Base-by-base conservation (phyloP, 768 basidiomycete genomes). In the Atractiella rhizophila region DNA sequence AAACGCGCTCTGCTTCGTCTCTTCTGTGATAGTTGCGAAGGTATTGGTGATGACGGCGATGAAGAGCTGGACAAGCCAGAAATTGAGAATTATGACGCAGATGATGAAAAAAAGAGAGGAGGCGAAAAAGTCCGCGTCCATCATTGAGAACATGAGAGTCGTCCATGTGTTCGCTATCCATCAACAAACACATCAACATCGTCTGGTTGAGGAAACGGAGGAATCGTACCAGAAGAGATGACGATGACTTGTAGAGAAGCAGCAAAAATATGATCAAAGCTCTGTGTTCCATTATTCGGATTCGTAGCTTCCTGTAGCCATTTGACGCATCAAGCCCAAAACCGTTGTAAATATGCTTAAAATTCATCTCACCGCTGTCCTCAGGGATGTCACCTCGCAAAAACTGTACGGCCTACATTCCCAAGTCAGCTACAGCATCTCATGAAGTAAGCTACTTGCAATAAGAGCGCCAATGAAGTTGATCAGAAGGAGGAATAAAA, bases 11-110 rank as follows among this genome's bases (percentile, higher is more conserved):
- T 75, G 76, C 56, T 73, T 70, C 3, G 86, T 91, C 52, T 81
- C 74, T 4, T 70, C 66, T 27, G 81, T 65, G 45, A 91, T 91
- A 13, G 76, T 78, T 15, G 71, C 71, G 56, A 96, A 96, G 0
- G 80, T 79, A 53, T 82, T 77, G 23, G 82, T 81, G 47, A 88
- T 86, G n/a, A 91, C 83, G 15, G 86, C 85, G 42, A 91, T 80
- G 55, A 86, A 77, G 16, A 51, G 33, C 16, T 49, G 45, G 16
- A 50, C 38, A 13, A 51, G 33, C 60, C 61, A 63, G 56, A 91
- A 81, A 58, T 94, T 88, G 51, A 94, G 66, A 19, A 91, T 68
- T 48, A 96, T 62, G 45, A 94, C 63, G 40, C 73, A 74, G 24
- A 72, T 60, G 45, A 94, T 74, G 63, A 80, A 91, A 62, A 80